Base-by-base conservation (phyloP, 2,329 filamentous ascomycete genomes). In the Colletotrichum sp. region DNA sequence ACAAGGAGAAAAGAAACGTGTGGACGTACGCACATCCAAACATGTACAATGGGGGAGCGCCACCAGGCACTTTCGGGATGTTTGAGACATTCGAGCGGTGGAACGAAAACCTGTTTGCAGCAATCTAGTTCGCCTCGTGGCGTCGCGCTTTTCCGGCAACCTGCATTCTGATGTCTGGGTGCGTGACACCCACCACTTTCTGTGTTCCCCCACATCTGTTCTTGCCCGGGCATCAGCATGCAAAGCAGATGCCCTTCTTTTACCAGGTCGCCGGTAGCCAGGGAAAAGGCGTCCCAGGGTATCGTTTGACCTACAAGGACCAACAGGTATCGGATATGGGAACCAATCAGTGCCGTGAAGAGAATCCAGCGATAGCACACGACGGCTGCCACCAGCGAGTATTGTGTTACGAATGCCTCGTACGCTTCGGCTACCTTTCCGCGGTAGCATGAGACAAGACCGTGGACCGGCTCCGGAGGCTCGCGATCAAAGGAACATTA, bases 21-120 rank as follows among this genome's bases (percentile, higher is more conserved):
- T 21, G 43, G 18, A 21, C n/a, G 43, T 66, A n/a, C 43, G 69
- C 26, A 39, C 28, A 39, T 63, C 39, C 55, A 60, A 67, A 63
- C 72, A 43, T 67, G 72, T 21, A 75, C 55, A 21, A 26, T 52
- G 43, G n/a, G 63, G 39, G 68, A 32, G 34, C 55, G 69, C 72
- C 72, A 48, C 69, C 65, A 30, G 28, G 21, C 32, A 72, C 39
- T 26, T 67, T 64, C 34, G 36, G 26, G 6, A 39, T 57, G 59
- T 74, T 71, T 75, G 69, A 75, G 72, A 75, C 72, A 52, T 15
- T 30, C 18, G 66, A 68, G 43, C 59, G 61, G 64, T 73, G 43
- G 39, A 30, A 68, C 70, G 57, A 68, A 72, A 72, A 75, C 64
- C 70, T 75, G 73, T 65, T 73, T 65, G 64, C 70, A 61, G 63